phyloP scores from a whole-genome alignment of 73 alveolate species.

The Paramecium octaurelia region DNA sequence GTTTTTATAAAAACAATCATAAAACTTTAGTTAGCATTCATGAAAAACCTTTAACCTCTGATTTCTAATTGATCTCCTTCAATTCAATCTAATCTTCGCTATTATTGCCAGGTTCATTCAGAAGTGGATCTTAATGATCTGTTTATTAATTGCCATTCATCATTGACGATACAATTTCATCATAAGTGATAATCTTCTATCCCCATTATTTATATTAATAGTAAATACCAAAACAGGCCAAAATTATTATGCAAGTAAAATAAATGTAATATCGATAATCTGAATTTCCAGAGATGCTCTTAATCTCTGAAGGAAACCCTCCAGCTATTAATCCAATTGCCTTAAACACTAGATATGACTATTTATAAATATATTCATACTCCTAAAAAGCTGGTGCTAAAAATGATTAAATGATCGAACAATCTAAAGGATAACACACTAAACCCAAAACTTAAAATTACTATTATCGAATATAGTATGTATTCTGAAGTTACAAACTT shows the following conservation, averaged over 20 bases:
- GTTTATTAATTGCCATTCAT: not conserved
- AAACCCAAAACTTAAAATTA: not conserved
- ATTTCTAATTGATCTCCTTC: not conserved
- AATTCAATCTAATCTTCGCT: not conserved
- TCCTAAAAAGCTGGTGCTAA: constrained; percentile 7
- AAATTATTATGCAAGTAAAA: not conserved
- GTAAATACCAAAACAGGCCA: not conserved
- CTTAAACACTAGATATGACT: constrained; percentile 1
- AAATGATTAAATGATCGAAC: not conserved
- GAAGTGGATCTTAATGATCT: not conserved
- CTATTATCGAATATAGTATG: not conserved
- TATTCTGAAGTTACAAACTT: not conserved
- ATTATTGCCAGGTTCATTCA: not conserved
- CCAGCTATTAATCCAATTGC: not conserved
- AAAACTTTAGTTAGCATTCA: not conserved
- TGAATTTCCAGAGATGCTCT: not conserved
- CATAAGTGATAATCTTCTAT: not conserved
- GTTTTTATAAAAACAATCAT: not conserved
- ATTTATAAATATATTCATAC: not conserved
- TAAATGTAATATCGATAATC: not conserved
- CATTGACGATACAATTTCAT: not conserved
- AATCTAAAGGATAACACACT: not conserved
- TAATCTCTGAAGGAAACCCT: constrained; percentile 22
- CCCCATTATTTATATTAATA: constrained; percentile 19
- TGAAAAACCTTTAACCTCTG: not conserved